Conservation (phyloP, 2,329 filamentous ascomycete species). For the Trichoderma hamatum region DNA sequence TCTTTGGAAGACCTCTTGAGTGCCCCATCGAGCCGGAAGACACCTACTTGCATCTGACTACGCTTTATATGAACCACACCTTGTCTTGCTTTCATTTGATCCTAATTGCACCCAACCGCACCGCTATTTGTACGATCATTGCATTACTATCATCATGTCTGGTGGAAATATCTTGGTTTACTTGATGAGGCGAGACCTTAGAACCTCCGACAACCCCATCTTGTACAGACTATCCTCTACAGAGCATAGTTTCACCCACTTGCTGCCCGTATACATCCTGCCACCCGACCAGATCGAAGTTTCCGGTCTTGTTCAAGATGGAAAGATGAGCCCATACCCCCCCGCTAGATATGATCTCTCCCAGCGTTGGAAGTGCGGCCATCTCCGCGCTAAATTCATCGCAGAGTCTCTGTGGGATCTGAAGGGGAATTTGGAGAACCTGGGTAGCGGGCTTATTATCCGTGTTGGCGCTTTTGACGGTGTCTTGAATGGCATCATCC, state of each 20-base stretch:
- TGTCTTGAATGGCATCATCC: conserved; percentile 61
- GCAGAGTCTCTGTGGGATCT: conserved; percentile 74
- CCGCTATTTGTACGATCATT: no score
- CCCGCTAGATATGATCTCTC: conserved; percentile 65
- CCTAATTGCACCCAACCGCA: no score
- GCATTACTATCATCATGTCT: conserved; percentile 36
- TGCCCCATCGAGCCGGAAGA: no score
- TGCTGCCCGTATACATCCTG: conserved; percentile 73
- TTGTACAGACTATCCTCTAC: conserved; percentile 61
- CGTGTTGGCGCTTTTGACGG: conserved; percentile 65
- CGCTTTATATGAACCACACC: no score
- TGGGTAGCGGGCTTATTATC: conserved; percentile 64
- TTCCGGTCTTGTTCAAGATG: conserved; percentile 68
- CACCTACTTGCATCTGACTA: no score
- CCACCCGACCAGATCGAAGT: conserved; percentile 72
- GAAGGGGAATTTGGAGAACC: conserved; percentile 61
- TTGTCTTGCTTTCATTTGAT: no score
- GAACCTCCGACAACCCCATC: conserved; percentile 74
- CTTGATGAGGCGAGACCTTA: conserved; percentile 71
- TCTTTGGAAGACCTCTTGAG: no score
- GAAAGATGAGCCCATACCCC: conserved; percentile 64
- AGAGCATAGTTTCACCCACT: conserved; percentile 63
- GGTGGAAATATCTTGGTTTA: conserved; percentile 65
- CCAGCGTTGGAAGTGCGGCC: conserved; percentile 72
- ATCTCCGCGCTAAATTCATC: conserved; percentile 71